Conservation (phyloP, 2,329 filamentous ascomycete species). For the Aureobasidium uvarum region DNA sequence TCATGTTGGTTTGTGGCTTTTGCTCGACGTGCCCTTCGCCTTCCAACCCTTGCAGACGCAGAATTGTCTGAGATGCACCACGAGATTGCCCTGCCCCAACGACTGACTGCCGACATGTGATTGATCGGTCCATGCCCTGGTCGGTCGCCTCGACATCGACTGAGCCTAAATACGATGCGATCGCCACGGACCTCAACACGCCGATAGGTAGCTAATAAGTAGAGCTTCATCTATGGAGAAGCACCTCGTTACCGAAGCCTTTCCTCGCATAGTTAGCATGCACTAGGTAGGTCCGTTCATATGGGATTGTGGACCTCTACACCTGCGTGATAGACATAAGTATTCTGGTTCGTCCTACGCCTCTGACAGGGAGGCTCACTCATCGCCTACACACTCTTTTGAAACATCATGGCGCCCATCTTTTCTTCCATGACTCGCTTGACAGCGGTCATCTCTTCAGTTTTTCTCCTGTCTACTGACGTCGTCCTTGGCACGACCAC, state of each 20-base stretch:
- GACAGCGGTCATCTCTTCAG: background rate
- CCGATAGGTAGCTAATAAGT: background rate
- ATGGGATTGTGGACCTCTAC: background rate
- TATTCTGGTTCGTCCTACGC: background rate
- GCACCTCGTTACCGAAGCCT: conserved; percentile 3
- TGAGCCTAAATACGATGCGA: background rate
- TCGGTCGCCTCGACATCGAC: background rate
- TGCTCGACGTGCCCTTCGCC: background rate
- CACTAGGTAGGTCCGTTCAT: background rate
- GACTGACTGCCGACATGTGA: background rate
- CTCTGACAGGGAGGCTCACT: background rate
- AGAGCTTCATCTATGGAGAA: background rate
- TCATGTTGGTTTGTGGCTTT: conserved; percentile 1
- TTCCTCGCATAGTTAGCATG: background rate
- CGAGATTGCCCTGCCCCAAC: background rate
- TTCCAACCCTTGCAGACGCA: background rate
- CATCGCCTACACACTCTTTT: conserved; percentile 7
- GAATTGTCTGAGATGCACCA: conserved; percentile 1
- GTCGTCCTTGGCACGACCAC: background rate
- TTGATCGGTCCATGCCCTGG: background rate
- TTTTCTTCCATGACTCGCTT: conserved; percentile 13
- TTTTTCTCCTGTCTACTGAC: background rate
- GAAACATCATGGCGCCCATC: conserved; percentile 10
- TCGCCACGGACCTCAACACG: background rate
- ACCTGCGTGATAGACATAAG: conserved; percentile 4